Conservation (phyloP, 1,284 basidiomycete species). For the Blastosporella zonata region DNA sequence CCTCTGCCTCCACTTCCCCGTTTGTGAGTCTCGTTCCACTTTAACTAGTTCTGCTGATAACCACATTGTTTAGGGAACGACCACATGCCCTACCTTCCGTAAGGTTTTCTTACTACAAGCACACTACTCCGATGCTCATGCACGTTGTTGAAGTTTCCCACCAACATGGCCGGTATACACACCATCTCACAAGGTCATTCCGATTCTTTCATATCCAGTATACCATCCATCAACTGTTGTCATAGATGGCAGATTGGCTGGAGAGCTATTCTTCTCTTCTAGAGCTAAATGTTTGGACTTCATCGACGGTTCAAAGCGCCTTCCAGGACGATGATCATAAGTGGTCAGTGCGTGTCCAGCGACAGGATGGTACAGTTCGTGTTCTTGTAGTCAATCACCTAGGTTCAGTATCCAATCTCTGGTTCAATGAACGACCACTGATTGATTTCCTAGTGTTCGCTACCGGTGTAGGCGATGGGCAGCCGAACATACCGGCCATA, state of each 20-base stretch:
- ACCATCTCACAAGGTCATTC: slow-evolving; percentile 47
- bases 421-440: not conserved
- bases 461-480: slow-evolving; percentile 52
- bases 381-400: slow-evolving; percentile 52
- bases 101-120: slow-evolving; percentile 23
- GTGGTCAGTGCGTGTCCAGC: slow-evolving; percentile 56
- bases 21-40: slow-evolving; percentile 43
- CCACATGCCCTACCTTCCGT: slow-evolving; percentile 51
- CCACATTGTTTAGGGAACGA: slow-evolving; percentile 37
- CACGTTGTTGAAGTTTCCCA: slow-evolving; percentile 43
- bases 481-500: slow-evolving; percentile 46
- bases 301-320: slow-evolving; percentile 44
- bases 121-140: not conserved
- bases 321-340: slow-evolving; percentile 40
- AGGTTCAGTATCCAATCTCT: slow-evolving; percentile 5
- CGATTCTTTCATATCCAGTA: not conserved
- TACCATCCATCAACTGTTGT: not conserved
- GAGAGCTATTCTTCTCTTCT: slow-evolving; percentile 61
- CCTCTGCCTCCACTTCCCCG: slow-evolving; percentile 60
- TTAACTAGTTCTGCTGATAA: not conserved
- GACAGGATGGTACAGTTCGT: slow-evolving; percentile 40
- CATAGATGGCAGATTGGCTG: slow-evolving; percentile 65
- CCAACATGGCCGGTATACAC: slow-evolving; percentile 59
- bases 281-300: slow-evolving; percentile 66
- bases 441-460: slow-evolving; percentile 43